These are phyloP conservation scores for Hypoxylon rickii DNA, from an alignment of 495 filamentous ascomycete species.

Conservation along the genomic window DNA sequence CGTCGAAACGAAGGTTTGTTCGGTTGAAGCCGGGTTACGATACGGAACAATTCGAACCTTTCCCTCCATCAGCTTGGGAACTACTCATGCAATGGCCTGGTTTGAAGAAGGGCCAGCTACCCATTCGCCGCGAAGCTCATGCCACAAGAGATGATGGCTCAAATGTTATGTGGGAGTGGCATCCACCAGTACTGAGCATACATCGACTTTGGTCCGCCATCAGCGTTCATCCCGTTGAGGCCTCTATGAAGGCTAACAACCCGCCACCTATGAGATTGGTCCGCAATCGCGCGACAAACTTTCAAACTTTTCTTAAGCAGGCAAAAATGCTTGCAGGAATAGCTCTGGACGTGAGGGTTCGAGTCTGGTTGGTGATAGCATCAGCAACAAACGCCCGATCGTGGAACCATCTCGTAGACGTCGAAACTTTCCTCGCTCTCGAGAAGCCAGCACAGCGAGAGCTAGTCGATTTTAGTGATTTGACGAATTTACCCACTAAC, in stretches of 20 bases:
- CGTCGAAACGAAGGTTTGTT: slow-evolving; percentile 61
- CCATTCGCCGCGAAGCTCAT: slow-evolving; percentile 77
- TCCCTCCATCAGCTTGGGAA: slow-evolving; percentile 81
- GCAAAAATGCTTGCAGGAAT: slow-evolving; percentile 69
- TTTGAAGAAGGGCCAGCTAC: slow-evolving; percentile 66
- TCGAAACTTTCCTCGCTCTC: slow-evolving; percentile 69
- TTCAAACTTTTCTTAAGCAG: slow-evolving; percentile 72
- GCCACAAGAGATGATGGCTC: slow-evolving; percentile 62
- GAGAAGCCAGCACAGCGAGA: slow-evolving; percentile 71
- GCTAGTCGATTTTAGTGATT: slow-evolving; percentile 68
- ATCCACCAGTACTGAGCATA: slow-evolving; percentile 85
- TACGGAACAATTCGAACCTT: slow-evolving; percentile 71
- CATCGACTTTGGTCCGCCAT: slow-evolving; percentile 71
- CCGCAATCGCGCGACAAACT: slow-evolving; percentile 67
- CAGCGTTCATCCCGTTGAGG: slow-evolving; percentile 58
- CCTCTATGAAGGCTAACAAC: slow-evolving; percentile 61
- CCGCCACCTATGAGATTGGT: slow-evolving; percentile 63
- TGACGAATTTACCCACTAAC: slow-evolving; percentile 80
- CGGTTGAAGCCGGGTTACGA: slow-evolving; percentile 75
- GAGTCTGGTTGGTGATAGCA: slow-evolving; percentile 72
- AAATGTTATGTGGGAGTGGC: slow-evolving; percentile 80
- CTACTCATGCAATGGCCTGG: slow-evolving; percentile 83
- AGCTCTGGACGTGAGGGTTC: slow-evolving; percentile 70
- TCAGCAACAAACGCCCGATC: slow-evolving; percentile 35
- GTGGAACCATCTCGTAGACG: slow-evolving; percentile 72